Evolutionary conservation across 805 yeast genomes (phyloP).

Genomic region (Millerozyma miso): DNA sequence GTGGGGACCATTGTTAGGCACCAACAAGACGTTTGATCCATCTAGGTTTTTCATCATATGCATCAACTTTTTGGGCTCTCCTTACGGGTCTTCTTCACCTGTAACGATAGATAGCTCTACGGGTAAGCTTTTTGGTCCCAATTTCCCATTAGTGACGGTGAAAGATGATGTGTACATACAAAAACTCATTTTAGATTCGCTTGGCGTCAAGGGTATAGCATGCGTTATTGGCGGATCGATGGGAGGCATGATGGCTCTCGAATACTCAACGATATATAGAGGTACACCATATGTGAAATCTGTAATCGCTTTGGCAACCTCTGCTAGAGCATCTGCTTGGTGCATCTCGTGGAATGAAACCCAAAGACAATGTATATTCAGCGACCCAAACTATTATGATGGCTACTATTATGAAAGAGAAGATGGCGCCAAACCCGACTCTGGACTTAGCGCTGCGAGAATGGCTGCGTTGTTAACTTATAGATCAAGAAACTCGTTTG

Average conservation of each 20-base stretch:
- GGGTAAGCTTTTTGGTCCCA: constrained; percentile 82
- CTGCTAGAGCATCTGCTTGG: constrained; percentile 97
- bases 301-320: constrained; percentile 83
- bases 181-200: constrained; percentile 65
- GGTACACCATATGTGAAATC: constrained; percentile 63
- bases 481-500: constrained; percentile 88
- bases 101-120: constrained; percentile 75
- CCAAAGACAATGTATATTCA: constrained; percentile 91
- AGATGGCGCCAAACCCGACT: constrained; percentile 64
- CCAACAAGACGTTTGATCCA: constrained; percentile 86
- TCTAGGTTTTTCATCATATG: constrained; percentile 81
- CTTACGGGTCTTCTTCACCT: constrained; percentile 95
- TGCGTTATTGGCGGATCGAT: constrained; percentile 93
- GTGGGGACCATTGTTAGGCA: constrained; percentile 97
- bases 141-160: constrained; percentile 90
- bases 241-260: constrained; percentile 97
- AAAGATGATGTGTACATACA: constrained; percentile 88
- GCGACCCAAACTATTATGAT: constrained; percentile 89
- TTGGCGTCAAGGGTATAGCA: constrained; percentile 78
- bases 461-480: constrained; percentile 95
- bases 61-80: constrained; percentile 90
- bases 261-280: constrained; percentile 65
- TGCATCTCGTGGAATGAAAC: constrained; percentile 99
- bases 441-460: constrained; percentile 93
- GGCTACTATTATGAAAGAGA: constrained; percentile 72